A percentile compares a stretch with the other conserved stretches of the same genome.
These are phyloP conservation scores for Fraxinus americana DNA, from an alignment of 257 asterid species.

Conservation along the genomic window DNA sequence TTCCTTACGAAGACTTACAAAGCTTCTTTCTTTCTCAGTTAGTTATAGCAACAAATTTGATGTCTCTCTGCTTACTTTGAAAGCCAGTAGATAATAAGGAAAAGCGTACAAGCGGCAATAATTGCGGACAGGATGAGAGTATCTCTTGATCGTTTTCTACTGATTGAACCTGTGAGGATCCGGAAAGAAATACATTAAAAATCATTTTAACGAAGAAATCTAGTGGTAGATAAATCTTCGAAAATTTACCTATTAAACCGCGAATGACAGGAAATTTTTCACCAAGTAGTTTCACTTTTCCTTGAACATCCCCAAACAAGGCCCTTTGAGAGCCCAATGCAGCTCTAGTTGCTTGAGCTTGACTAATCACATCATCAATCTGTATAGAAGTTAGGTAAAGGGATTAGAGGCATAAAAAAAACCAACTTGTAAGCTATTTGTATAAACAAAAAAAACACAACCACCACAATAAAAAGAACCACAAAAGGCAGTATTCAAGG, in stretches of 20 bases:
- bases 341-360: conserved; percentile 94
- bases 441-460: neutral
- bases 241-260: conserved; percentile 74
- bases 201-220: neutral
- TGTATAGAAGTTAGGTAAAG: conserved; percentile 27
- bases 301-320: conserved; percentile 90
- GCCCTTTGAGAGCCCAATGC: conserved; percentile 87
- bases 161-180: conserved; percentile 45
- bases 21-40: neutral
- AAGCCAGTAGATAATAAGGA: conserved; percentile 59
- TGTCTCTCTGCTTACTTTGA: conserved; percentile 36
- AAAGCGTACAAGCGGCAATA: conserved; percentile 59
- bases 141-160: conserved; percentile 56
- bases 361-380: conserved; percentile 95
- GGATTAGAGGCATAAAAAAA: conserved; percentile 13
- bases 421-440: conserved; percentile 14
- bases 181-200: neutral
- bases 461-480: conserved; percentile 1
- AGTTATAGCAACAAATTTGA: neutral
- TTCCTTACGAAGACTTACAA: conserved; percentile 22
- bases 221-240: conserved; percentile 4
- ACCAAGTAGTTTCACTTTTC: conserved; percentile 82
- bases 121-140: conserved; percentile 57
- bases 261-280: conserved; percentile 92
- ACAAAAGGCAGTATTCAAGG: neutral